A percentile compares a stretch with the other conserved stretches of the same genome.
phyloP scores from a whole-genome alignment of 768 basidiomycete genomes.

The Artomyces pyxidatus region DNA sequence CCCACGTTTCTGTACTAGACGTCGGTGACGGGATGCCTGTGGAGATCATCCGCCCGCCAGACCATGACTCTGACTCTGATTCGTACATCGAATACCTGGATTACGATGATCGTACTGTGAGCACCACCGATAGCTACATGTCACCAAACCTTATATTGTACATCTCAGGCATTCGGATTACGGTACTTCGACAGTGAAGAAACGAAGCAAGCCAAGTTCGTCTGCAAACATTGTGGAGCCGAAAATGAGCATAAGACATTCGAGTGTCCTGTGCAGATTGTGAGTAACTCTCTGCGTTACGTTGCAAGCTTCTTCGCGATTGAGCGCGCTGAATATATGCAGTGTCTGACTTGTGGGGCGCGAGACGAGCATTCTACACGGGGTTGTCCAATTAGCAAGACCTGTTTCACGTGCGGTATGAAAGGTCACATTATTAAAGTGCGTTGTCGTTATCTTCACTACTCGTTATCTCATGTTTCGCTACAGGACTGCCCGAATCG shows the following conservation, averaged over 20 bases:
- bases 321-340: background rate
- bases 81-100: constrained; percentile 76
- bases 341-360: constrained; percentile 80
- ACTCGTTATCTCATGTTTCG: background rate
- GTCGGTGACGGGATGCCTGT: constrained; percentile 26
- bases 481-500: constrained; percentile 68
- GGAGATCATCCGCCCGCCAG: constrained; percentile 37
- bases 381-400: constrained; percentile 74
- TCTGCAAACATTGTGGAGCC: constrained; percentile 74
- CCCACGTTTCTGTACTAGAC: constrained; percentile 58
- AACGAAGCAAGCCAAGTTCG: constrained; percentile 36
- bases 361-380: constrained; percentile 73
- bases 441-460: constrained; percentile 14
- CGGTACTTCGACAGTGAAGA: constrained; percentile 59
- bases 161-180: constrained; percentile 22
- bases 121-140: too few species aligned
- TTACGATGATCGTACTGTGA: constrained; percentile 51
- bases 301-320: background rate
- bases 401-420: constrained; percentile 76
- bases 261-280: constrained; percentile 67
- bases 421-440: constrained; percentile 74
- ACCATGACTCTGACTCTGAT: constrained; percentile 49
- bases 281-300: constrained; percentile 27
- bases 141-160: background rate
- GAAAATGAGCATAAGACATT: constrained; percentile 62